Base-by-base conservation (phyloP, 495 filamentous ascomycete species). In the Bathelium albidoporum region DNA sequence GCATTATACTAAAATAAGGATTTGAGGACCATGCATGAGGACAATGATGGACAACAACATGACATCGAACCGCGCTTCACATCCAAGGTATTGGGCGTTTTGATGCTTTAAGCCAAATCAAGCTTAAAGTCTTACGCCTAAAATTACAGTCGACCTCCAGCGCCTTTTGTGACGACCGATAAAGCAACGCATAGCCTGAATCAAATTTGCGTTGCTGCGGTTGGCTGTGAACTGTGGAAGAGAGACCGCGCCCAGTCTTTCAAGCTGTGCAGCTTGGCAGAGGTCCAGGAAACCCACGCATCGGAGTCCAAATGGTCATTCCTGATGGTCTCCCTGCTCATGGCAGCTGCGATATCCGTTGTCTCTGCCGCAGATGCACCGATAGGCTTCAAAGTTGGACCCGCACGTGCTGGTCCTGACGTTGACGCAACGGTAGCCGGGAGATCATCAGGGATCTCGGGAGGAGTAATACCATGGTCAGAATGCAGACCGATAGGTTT, bases 401-500 rank as follows among this genome's bases (percentile, higher is more conserved):
- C 29, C 24, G 49, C 26, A 28, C 29, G 49, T 5, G 29, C 22
- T 10, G 49, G 7, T 9, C 16, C 7, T 29, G 24, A 28, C 11
- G 11, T 55, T 28, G 49, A 55, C 49, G 12, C 2, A 24, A 7
- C 49, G 49, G 26, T 29, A 3, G 20, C 20, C 11, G 67, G 58
- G 12, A 72, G 73, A 65, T 76, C 73, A 12, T 64, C 34, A 0
- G 73, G 73, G 2, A 66, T 68, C 20, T 73, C 70, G 18, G 68
- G 31, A 1, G 58, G 53, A 11, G 65, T 62, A 5, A 63, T 68
- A 4, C 71, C 68, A 1, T 64, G 62, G 63, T 86, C 83, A 0
- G 81, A 83, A 71, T 93, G 89, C 9, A 87, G 73, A 0, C 87
- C 90, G 2, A 86, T 71, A 3, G 89, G 79, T 68, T 83, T 82